Conservation (phyloP, 257 asterid genomes). For the Petunia secreta region DNA sequence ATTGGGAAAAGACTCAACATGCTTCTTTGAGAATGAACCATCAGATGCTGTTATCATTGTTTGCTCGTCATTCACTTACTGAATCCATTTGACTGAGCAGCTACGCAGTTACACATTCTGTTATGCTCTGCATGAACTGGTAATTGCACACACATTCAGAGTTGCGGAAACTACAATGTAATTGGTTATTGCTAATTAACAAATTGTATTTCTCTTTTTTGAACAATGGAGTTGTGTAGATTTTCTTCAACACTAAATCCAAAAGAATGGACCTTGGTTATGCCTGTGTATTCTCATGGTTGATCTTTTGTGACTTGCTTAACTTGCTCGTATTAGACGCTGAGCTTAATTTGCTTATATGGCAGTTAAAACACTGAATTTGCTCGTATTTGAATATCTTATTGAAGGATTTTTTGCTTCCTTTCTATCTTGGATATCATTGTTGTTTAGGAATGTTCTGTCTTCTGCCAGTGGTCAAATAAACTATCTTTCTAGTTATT, state of each 20-base stretch:
- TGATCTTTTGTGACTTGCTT: not conserved
- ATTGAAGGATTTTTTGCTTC: constrained; percentile 9
- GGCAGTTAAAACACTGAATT: not conserved
- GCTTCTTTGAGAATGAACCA: not conserved
- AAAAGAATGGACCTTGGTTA: not conserved
- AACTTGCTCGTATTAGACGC: not conserved
- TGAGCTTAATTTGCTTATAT: not conserved
- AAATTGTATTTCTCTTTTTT: not conserved
- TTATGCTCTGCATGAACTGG: not conserved
- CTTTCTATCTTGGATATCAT: not conserved
- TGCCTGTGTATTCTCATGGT: not conserved
- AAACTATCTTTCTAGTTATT: not conserved
- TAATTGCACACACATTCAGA: not conserved
- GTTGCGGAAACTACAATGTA: not conserved
- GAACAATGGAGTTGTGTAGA: not conserved
- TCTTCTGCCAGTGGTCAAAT: not conserved
- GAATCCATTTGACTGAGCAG: not conserved
- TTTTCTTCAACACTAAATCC: not conserved
- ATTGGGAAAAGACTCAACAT: constrained; percentile 12
- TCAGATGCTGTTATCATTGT: constrained; percentile 13
- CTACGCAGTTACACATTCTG: not conserved
- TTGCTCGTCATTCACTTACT: not conserved
- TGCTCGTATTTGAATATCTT: not conserved
- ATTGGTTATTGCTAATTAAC: not conserved
- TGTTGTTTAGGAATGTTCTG: not conserved